Percentiles rank a stretch among this genome's conserved stretches.
These are phyloP conservation scores for Boletus semigastroideus DNA, from an alignment of 1,284 basidiomycete species.

Conservation along the genomic window DNA sequence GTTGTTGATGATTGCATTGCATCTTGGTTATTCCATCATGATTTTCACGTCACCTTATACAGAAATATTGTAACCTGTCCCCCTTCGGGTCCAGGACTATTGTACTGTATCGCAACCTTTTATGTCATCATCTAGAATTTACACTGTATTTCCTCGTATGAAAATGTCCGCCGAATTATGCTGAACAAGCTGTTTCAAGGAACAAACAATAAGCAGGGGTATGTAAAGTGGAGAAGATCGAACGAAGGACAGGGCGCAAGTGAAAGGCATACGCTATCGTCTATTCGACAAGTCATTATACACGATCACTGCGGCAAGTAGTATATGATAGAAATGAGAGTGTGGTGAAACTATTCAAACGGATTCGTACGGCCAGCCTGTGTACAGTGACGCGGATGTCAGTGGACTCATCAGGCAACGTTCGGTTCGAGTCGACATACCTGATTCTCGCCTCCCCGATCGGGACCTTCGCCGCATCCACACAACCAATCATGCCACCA, in stretches of 20 bases:
- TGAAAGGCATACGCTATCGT: not conserved
- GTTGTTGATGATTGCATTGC: not conserved
- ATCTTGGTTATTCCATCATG: not conserved
- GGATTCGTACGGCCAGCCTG: conserved; percentile 77
- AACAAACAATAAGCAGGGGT: conserved; percentile 24
- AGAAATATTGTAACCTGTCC: no score
- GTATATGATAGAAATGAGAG: conserved; percentile 10
- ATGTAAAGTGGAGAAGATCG: conserved; percentile 15
- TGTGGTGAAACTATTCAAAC: conserved; percentile 48
- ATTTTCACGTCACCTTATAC: not conserved
- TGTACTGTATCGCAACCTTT: not conserved
- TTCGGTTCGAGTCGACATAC: conserved; percentile 35
- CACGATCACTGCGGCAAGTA: not conserved
- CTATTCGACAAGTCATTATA: conserved; percentile 5
- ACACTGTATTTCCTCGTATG: conserved; percentile 13
- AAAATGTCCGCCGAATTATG: conserved; percentile 14
- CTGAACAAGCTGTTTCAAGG: not conserved
- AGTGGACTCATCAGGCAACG: not conserved
- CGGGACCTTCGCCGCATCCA: conserved; percentile 67
- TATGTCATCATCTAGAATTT: conserved; percentile 16
- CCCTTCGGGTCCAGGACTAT: not conserved
- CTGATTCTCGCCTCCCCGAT: conserved; percentile 70
- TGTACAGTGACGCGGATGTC: conserved; percentile 26
- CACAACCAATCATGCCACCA: conserved; percentile 88
- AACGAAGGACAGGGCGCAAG: conserved; percentile 6